Evolutionary conservation across 2,329 filamentous ascomycete genomes (phyloP), one percentile per base, ranked within the genome.

Genomic region (Stachybotrys elegans): DNA sequence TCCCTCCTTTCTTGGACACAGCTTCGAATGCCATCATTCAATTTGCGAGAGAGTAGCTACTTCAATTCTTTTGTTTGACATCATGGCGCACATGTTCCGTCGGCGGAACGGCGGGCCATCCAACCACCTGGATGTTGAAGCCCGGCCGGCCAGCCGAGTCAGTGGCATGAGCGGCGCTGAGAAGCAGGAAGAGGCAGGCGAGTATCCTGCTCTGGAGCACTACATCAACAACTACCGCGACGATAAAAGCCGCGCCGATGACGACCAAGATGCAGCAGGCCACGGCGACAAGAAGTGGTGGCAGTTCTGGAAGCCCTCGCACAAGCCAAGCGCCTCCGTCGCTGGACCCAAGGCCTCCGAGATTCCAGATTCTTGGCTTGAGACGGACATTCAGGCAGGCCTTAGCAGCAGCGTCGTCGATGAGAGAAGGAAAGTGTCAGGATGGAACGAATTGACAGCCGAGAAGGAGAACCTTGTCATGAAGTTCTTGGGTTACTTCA

Each of bases 361-460:
- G 49, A 67, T 79, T 23, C 84, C 84, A 20, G 76, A 81, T n/a
- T 81, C 86, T 39, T 86, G 79, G 81, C 68, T 87, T 55, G 73
- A 78, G 53, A 84, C 83, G 58, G 79, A 87, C 61, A 78, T 87
- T 63, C 75, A 74, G 60, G 62, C 73, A 46, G 84, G 84, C 75
- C 72, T 88, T 46, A 70, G 70, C 47, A 60, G 64, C 44, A 51
- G 60, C 48, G 80, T 86, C 48, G 77, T 86, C 43, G 83, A 86
- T 58, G 57, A 59, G 42, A 78, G 84, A 57, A 75, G 84, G 55
- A 85, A 79, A 70, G 75, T 76, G 57, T 75, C 73, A 53, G 84
- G 84, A 48, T 87, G 68, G 71, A 95, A 95, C 65, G 83, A 88
- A 65, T 89, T 95, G 86, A 90, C 87, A 69, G 88, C 93, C 69